phyloP scores from a whole-genome alignment of 129 eudicot genomes.

The Dittrichia graveolens region DNA sequence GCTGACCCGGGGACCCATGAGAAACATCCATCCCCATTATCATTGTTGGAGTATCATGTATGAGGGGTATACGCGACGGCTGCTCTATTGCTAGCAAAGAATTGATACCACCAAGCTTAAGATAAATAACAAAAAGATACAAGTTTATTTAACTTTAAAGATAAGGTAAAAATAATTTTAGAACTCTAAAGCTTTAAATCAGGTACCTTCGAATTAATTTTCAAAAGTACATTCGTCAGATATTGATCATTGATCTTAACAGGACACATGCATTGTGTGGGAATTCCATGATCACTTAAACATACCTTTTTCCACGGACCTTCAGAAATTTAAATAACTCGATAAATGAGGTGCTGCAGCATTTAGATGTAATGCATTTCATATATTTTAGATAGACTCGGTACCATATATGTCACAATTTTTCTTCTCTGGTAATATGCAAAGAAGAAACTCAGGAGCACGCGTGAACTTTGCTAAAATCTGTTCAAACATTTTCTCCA shows the following conservation, averaged over 20 bases:
- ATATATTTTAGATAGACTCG: background rate
- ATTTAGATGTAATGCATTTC: slow-evolving; percentile 5
- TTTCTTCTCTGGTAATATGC: slow-evolving; percentile 85
- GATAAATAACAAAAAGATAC: background rate
- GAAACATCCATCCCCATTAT: slow-evolving; percentile 97
- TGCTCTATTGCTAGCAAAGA: slow-evolving; percentile 85
- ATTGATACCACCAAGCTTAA: slow-evolving; percentile 92
- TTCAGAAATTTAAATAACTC: slow-evolving; percentile 23
- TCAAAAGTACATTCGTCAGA: slow-evolving; percentile 83
- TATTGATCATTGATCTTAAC: slow-evolving; percentile 75
- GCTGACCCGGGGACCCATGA: slow-evolving; percentile 83
- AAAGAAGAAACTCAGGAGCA: slow-evolving; percentile 79
- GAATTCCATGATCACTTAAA: slow-evolving; percentile 66
- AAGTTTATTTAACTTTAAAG: slow-evolving; percentile 1
- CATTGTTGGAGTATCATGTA: slow-evolving; percentile 90
- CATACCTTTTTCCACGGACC: slow-evolving; percentile 98
- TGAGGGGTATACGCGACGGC: slow-evolving; percentile 53
- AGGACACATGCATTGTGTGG: slow-evolving; percentile 83
- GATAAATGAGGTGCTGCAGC: background rate
- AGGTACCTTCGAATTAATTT: slow-evolving; percentile 86
- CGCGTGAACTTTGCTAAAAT: slow-evolving; percentile 68
- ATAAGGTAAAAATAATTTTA: background rate
- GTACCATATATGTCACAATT: slow-evolving; percentile 84
- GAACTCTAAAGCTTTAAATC: slow-evolving; percentile 2
- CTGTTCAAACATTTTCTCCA: slow-evolving; percentile 85